Conservation (phyloP, 1,139 yeast species). For the Candida neerlandica region DNA sequence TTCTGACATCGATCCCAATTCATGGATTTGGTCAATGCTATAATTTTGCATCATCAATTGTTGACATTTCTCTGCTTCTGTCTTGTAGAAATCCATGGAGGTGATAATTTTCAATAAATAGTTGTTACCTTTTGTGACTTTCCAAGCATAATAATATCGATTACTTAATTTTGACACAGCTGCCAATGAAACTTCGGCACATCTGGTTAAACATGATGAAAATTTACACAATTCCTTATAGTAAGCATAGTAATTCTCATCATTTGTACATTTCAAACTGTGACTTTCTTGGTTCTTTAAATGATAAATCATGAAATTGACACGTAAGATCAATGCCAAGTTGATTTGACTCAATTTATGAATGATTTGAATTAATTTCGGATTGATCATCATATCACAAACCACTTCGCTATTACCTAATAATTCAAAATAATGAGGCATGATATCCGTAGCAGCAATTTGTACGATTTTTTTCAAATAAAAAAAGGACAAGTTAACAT, state of each 20-base stretch:
- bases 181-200: constrained; percentile 39
- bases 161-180: constrained; percentile 42
- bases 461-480: constrained; percentile 38
- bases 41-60: constrained; percentile 17
- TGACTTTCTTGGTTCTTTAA: constrained; percentile 22
- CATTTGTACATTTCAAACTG: constrained; percentile 19
- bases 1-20: constrained; percentile 32
- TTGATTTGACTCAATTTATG: constrained; percentile 41
- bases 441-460: constrained; percentile 34
- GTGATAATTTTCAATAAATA: constrained; percentile 32
- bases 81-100: constrained; percentile 32
- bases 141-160: constrained; percentile 55
- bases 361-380: constrained; percentile 40
- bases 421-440: constrained; percentile 42
- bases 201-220: constrained; percentile 35
- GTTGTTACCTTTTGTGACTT: constrained; percentile 48
- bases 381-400: constrained; percentile 47
- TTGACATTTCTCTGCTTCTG: constrained; percentile 18
- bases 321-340: constrained; percentile 35
- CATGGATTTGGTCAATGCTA: constrained; percentile 29
- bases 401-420: constrained; percentile 32
- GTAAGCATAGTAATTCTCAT: constrained; percentile 21
- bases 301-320: constrained; percentile 25
- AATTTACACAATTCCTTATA: constrained; percentile 29
- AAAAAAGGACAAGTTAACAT: constrained; percentile 30